These are phyloP conservation scores for Chalciporus piperatus DNA, from an alignment of 768 basidiomycete species.

Conservation along the genomic window DNA sequence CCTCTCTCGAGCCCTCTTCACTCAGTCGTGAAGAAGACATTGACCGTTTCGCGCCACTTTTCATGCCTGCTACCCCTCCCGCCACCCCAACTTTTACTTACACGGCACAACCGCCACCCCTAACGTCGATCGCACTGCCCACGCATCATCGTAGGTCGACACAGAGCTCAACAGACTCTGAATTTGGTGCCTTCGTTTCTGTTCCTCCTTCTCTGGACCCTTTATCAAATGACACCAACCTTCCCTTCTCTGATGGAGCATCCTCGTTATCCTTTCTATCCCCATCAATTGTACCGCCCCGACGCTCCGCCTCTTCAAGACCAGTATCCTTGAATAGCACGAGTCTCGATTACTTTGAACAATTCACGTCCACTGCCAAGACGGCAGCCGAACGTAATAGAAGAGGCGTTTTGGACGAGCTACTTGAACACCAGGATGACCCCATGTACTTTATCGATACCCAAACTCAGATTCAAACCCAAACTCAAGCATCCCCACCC, in stretches of 20 bases:
- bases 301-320: not conserved
- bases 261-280: not conserved
- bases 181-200: conserved; percentile 63
- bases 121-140: not conserved
- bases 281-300: not conserved
- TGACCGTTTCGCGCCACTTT: conserved; percentile 43
- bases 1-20: not conserved
- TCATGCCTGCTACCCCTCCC: conserved; percentile 38
- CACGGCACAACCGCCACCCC: not conserved
- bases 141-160: conserved; percentile 12
- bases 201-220: conserved; percentile 55
- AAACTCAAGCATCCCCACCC: conserved; percentile 1
- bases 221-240: conserved; percentile 6
- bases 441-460: conserved; percentile 58
- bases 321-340: conserved; percentile 7
- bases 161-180: conserved; percentile 39
- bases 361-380: conserved; percentile 57
- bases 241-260: not conserved
- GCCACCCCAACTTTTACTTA: conserved; percentile 17
- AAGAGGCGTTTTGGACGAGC: conserved; percentile 57
- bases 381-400: conserved; percentile 50
- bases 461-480: conserved; percentile 6
- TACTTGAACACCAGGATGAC: conserved; percentile 66
- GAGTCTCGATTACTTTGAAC: conserved; percentile 56
- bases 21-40: conserved; percentile 28